Percentiles rank a stretch among this genome's conserved stretches.
phyloP scores from a whole-genome alignment of 257 asterid species.

The Jaltomata sinuosa region DNA sequence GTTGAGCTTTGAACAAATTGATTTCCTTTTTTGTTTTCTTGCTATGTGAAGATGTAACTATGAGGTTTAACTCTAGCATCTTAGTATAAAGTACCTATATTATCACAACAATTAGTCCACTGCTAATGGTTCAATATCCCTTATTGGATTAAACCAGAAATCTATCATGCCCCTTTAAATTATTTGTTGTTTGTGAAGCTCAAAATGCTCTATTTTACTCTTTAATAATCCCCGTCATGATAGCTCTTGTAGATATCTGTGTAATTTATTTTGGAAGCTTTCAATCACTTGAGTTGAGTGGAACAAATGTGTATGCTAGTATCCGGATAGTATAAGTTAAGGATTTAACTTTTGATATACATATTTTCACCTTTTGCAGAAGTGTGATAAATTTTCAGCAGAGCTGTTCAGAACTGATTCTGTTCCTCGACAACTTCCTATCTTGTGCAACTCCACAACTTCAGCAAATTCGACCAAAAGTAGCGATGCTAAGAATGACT shows the following conservation, averaged over 20 bases:
- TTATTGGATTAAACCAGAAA: not conserved
- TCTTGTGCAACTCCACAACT: conserved; percentile 65
- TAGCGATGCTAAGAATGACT: conserved; percentile 28
- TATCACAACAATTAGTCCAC: not conserved
- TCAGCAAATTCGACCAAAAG: conserved; percentile 44
- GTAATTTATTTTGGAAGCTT: not conserved
- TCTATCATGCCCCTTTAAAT: not conserved
- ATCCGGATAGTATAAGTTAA: not conserved
- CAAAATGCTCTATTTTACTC: not conserved
- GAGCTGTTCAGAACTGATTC: conserved; percentile 45
- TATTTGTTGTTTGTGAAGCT: not conserved
- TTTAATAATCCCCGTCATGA: not conserved
- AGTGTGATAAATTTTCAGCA: conserved; percentile 79
- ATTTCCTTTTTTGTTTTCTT: not conserved
- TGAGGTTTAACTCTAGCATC: not conserved
- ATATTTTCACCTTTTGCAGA: conserved; percentile 35
- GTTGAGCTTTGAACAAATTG: not conserved
- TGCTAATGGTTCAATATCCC: not conserved
- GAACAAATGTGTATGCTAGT: not conserved
- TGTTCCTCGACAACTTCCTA: conserved; percentile 47
- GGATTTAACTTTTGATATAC: not conserved
- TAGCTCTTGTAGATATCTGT: not conserved
- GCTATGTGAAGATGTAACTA: not conserved
- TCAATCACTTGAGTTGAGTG: not conserved
- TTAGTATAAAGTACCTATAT: not conserved